Evolutionary conservation across 345 rosid species (phyloP), one percentile per base, ranked within the genome.

Genomic region (Lenwebbia sp.): DNA sequence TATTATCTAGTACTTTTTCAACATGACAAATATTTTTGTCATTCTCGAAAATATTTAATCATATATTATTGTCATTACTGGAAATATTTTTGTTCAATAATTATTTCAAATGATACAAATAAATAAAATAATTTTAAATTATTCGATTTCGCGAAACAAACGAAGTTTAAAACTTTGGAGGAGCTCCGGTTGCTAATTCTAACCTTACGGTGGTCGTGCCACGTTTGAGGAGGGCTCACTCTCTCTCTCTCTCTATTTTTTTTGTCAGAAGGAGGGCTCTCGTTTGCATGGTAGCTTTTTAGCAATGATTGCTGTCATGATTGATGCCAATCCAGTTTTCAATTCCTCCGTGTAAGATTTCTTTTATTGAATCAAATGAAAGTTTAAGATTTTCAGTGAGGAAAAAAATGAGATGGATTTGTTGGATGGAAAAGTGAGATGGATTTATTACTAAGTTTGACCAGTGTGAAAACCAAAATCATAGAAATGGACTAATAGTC

Each of bases 221-320:
- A 54, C 76, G 28, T 55, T 23, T 50, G 75, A 82, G 28, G 8
- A 23, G 78, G 84, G 50, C 58, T 37, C 62, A 47, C 37, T 40
- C 4, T 37, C 41, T 40, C 41, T 40, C 41, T 40, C 41, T 40
- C 5, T 40, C 5, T n/a, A n/a, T n/a, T n/a, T n/a, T n/a, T 40
- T 40, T 40, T 40, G 0, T 40, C 41, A 40, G 41, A 40, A 40
- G 21, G 8, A 14, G 78, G 84, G 50, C 58, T 49, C 55, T 54
- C 37, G n/a, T 62, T 62, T 86, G 87, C 89, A 86, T 53, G 88
- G 86, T 87, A 86, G 90, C 90, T 87, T 89, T 87, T 89, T 4
- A 70, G 88, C 90, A 89, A 87, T 90, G 87, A 90, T 86, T 90
- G 88, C 86, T 52, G 25, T 47, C 84, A 81, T 82, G 87, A 90